Base-by-base conservation (phyloP, 257 asterid genomes). In the Petunia axillaris region DNA sequence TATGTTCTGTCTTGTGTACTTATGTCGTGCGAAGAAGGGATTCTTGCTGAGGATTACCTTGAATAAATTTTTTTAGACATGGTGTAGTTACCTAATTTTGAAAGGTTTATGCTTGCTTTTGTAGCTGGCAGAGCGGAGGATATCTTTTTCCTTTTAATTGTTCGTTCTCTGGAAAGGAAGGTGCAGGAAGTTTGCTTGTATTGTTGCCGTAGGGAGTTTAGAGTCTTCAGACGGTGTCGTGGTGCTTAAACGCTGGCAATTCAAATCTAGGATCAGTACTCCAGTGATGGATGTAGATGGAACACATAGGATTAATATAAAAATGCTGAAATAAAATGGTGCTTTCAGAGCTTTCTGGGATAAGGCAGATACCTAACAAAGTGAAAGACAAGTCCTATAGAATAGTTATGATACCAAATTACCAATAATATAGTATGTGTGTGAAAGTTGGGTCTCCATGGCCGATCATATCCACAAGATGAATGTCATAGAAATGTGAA, bases 131-230 rank as follows among this genome's bases (percentile, higher is more conserved):
- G 43, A 58, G 80, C 4, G 39, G n/a, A 58, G 70, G 10, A 76
- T 64, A 59, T 13, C 9, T 9, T 76, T 57, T 76, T 41, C n/a
- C 39, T 2, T 38, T 52, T 38, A 37, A 63, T 76, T 39, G 43
- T 76, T 58, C 70, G n/a, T 35, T 58, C 70, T 44, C 39, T 40
- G 71, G 44, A 59, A 50, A 59, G 71, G 71, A 59, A 58, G 70
- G 75, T 66, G 75, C 75, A 7, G 8, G 75, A 66, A 67, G 55
- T 44, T 67, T 67, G 43, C 7, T 50, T 67, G 15, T 55, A 13
- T 13, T 8, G 37, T 67, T 43, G 2, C 15, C n/a, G 55, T 41
- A 7, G 62, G 3, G 62, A 55, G 15, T 16, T 55, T 16, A 55
- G 62, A 25, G 25, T 25, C 25, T 55, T 55, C 15, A 55, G 62